Conservation (phyloP, 192 early-diverging fungal genomes). For the Borealophlyctis nickersoniae region DNA sequence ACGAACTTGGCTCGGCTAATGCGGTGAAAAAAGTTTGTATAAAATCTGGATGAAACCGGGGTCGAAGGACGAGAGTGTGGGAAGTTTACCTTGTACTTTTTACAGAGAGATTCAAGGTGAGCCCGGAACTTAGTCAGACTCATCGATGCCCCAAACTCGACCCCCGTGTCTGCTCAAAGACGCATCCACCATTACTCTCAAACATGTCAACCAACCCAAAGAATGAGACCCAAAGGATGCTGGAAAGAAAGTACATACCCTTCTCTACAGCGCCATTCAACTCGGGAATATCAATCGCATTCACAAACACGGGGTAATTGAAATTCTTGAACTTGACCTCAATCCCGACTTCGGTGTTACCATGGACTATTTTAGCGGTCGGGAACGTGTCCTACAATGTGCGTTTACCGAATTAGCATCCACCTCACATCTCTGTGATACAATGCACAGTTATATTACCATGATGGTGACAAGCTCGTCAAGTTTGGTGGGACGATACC, state of each 20-base stretch:
- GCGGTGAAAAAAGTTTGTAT: too few species aligned
- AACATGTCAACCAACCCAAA: too few species aligned
- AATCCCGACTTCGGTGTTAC: constrained; percentile 81
- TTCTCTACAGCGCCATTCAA: constrained; percentile 48
- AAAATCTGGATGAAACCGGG: too few species aligned
- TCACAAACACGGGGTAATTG: constrained; percentile 62
- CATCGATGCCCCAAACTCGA: constrained; percentile 59
- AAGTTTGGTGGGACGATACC: constrained; percentile 46
- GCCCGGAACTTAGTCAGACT: constrained; percentile 62
- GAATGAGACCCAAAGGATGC: constrained; percentile 7
- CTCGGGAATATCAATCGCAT: constrained; percentile 67
- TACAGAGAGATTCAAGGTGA: constrained; percentile 17
- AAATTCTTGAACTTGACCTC: constrained; percentile 73
- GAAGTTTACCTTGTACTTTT: constrained; percentile 3
- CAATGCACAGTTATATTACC: constrained; percentile 23
- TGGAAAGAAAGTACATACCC: constrained; percentile 1
- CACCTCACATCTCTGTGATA: constrained; percentile 2
- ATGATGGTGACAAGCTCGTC: constrained; percentile 26
- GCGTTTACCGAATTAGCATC: not conserved
- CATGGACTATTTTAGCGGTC: constrained; percentile 70
- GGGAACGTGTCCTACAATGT: constrained; percentile 60
- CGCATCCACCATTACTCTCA: too few species aligned
- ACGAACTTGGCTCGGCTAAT: constrained; percentile 39
- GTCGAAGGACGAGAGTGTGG: too few species aligned
- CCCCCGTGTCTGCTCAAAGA: constrained; percentile 22